phyloP scores from a whole-genome alignment of 2,329 filamentous ascomycete species.

The Beauveria medogensis region DNA sequence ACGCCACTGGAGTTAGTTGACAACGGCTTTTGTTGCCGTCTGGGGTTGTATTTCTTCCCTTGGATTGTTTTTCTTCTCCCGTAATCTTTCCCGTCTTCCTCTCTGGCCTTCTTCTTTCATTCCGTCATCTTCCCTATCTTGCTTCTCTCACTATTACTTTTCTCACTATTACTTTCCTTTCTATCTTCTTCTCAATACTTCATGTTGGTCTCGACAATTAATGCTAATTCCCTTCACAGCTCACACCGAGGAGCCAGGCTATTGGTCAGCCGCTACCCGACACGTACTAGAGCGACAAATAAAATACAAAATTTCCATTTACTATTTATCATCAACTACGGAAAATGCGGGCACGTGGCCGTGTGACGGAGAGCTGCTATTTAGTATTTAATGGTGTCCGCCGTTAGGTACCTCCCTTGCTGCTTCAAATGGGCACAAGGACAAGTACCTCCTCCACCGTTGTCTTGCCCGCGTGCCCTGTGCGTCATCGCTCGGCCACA shows the following conservation, averaged over 20 bases:
- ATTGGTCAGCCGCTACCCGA: not conserved
- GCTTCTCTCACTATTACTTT: too few relatives aligned
- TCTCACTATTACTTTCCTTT: too few relatives aligned
- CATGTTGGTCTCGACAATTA: too few relatives aligned
- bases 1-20: too few relatives aligned
- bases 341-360: constrained; percentile 8
- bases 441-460: constrained; percentile 1
- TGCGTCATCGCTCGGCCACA: constrained; percentile 8
- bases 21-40: too few relatives aligned
- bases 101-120: too few relatives aligned
- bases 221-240: too few relatives aligned
- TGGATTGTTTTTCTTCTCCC: too few relatives aligned
- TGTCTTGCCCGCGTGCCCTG: constrained; percentile 4
- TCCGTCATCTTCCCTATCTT: too few relatives aligned
- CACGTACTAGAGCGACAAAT: not conserved
- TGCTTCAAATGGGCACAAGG: not conserved
- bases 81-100: too few relatives aligned
- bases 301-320: not conserved
- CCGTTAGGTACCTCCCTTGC: not conserved
- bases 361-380: not conserved
- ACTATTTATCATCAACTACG: not conserved
- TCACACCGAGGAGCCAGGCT: not conserved
- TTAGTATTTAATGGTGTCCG: not conserved
- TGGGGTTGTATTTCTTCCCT: too few relatives aligned
- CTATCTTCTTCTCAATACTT: too few relatives aligned